Percentiles rank a stretch among this genome's conserved stretches.
These are phyloP conservation scores for Yarrowia sp. DNA, from an alignment of 805 yeast species.

Conservation along the genomic window DNA sequence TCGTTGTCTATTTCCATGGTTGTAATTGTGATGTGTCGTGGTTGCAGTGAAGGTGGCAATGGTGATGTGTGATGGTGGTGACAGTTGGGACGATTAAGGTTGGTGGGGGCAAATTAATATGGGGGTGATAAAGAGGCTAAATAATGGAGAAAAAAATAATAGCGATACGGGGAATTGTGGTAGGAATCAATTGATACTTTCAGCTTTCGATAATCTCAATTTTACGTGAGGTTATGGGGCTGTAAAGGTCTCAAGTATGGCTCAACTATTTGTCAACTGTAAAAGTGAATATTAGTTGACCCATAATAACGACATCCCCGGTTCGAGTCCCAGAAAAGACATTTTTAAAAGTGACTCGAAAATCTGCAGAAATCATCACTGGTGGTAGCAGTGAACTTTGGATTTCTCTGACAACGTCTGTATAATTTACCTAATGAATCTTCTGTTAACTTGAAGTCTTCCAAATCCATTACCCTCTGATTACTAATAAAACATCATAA, in stretches of 20 bases:
- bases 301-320: background rate
- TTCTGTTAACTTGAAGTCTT: too few relatives aligned
- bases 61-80: background rate
- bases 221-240: too few relatives aligned
- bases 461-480: too few relatives aligned
- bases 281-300: too few relatives aligned
- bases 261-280: too few relatives aligned
- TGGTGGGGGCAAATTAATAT: background rate
- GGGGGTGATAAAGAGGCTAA: background rate
- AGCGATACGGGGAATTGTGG: background rate
- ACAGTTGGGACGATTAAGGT: slow-evolving; percentile 11
- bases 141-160: too few relatives aligned
- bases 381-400: too few relatives aligned
- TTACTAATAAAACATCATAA: background rate
- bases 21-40: slow-evolving; percentile 11
- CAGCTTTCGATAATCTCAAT: too few relatives aligned
- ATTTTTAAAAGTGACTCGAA: background rate
- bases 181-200: background rate
- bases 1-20: slow-evolving; percentile 46
- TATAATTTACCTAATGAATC: too few relatives aligned
- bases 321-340: background rate
- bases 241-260: too few relatives aligned
- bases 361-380: too few relatives aligned
- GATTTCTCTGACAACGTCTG: too few relatives aligned
- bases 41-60: background rate